Evolutionary conservation across 352 stramenopile genomes (phyloP), one percentile per base, ranked within the genome.

Genomic region (Phytopythium litorale): DNA sequence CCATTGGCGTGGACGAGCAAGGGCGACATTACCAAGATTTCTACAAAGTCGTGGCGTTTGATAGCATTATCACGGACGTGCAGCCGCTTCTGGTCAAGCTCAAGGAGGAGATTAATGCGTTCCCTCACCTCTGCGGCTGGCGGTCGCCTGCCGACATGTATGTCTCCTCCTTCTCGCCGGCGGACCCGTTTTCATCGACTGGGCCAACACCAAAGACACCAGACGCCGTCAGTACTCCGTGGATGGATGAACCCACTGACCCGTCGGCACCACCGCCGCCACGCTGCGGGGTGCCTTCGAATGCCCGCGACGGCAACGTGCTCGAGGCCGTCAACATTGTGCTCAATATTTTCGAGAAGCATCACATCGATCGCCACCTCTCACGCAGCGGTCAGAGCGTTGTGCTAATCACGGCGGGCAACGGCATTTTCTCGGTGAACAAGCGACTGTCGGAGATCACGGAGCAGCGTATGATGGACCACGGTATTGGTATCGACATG

Each of bases 381-480:
- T 87, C 91, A 42, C 77, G 89, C 30, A 99, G 94, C 28, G 98
- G 97, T 16, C 98, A 99, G 68, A 97, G 81, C 54, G 96, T 99
- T 52, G 94, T 99, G 56, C 74, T 99, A 5, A 89, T 99, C 56
- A 98, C 95, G 4, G 79, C 97, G 7, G 96, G 97, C 23, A 96
- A 91, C 67, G 97, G 97, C 38, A 97, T 99, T 48, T 99, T 99
- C 79, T 91, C 97, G 0, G 97, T 99, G 4, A 97, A 99, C 67
- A 95, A 95, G 66, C 84, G 84, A 30, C 79, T 99, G 25, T 88
- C 92, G n/a, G 84, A 94, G 58, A 99, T 99, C 58, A 99, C 97
- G 18, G 98, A 99, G 64, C 97, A 99, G 78, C 83, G 98, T 33
- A 99, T 99, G 97, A 99, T 99, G 97, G 97, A 99, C 68, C 97